Evolutionary conservation across 1,284 basidiomycete genomes (phyloP), one percentile per base, ranked within the genome.

Genomic region (Gymnopus androsaceus): DNA sequence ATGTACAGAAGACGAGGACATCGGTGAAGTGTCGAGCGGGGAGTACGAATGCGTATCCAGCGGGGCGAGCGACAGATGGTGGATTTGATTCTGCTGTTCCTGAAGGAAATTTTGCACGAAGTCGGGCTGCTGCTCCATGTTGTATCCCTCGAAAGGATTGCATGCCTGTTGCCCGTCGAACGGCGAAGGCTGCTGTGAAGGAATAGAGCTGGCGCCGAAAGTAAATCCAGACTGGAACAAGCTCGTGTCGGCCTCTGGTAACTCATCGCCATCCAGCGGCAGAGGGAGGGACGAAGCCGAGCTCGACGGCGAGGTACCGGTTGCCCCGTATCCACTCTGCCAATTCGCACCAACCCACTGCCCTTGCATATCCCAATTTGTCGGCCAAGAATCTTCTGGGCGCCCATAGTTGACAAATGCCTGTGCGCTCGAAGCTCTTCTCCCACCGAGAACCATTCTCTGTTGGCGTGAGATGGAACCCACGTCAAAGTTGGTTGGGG

Each of bases 161-260:
- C 48, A 50, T 28, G 37, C 34, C 25, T 50, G 48, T n/a, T 50
- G 48, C n/a, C 3, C 3, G 17, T 50, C 48, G 36, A 62, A 47
- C 28, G 41, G 48, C 30, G 66, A 63, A 31, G 51, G 41, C 33
- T 41, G 47, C 41, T 65, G 65, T 40, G 55, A 61, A 36, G 58
- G 59, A n/a, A 67, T 62, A 60, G 68, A 70, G 6, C 64, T 62
- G 42, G 67, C 63, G 42, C 66, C 66, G 19, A 68, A 67, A 57
- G 72, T 69, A 28, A 57, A 57, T 15, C 51, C 56, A 36, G 56
- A 69, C 27, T 84, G 72, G 67, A 84, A 84, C 49, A 84, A 68
- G 45, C 73, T 73, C 1, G 75, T 72, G 59, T 81, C 72, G n/a
- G 77, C 72, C 19, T 80, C 82, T 0, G 82, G 82, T 1, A 83